Evolutionary conservation across 2,329 filamentous ascomycete genomes (phyloP).

Genomic region (Leptodontidium sp.): DNA sequence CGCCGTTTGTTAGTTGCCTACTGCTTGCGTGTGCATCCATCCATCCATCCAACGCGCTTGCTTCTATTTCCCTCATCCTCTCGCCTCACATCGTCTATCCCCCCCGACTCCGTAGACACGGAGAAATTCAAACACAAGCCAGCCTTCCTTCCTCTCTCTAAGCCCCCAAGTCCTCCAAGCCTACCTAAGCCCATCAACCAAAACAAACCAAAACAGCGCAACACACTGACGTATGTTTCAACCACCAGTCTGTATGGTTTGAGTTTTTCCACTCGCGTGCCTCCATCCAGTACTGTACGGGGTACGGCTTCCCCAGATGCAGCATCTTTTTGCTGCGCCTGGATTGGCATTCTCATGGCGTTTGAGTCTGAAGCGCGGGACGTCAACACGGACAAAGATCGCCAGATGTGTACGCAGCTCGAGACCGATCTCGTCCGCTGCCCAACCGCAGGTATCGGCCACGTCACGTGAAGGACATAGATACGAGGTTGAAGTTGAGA

Average conservation of each 20-base stretch:
- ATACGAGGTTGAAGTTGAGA: conserved; percentile 22
- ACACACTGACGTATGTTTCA: conserved; percentile 3
- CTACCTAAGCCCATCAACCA: not conserved
- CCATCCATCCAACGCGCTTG: not conserved
- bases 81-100: not conserved
- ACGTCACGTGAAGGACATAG: conserved; percentile 21
- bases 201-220: not conserved
- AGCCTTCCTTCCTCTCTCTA: no score
- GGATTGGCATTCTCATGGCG: not conserved
- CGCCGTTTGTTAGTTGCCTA: not conserved
- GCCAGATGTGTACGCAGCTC: not conserved
- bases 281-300: no score
- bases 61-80: no score
- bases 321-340: not conserved
- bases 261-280: not conserved
- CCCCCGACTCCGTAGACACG: not conserved
- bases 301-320: conserved; percentile 8
- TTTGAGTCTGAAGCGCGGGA: not conserved
- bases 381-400: not conserved
- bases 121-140: not conserved
- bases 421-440: not conserved
- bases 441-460: not conserved
- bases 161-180: not conserved
- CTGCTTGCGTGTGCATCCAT: no score
- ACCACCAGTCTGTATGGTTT: not conserved